These are phyloP conservation scores for Arthromyces matolae DNA, from an alignment of 768 basidiomycete species.

Conservation along the genomic window DNA sequence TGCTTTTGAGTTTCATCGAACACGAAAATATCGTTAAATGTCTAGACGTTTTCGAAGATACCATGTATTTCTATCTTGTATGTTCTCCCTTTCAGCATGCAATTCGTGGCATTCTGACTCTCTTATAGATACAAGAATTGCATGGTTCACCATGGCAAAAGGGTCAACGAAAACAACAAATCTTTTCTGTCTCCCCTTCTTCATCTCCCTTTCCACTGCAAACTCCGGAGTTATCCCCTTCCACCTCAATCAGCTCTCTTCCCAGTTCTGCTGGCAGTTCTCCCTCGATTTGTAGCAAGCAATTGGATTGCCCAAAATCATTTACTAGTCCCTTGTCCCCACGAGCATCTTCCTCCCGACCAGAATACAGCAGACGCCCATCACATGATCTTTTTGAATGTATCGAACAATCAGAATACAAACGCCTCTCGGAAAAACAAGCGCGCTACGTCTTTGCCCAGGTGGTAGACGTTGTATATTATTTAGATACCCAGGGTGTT, in stretches of 20 bases:
- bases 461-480: conserved; percentile 80
- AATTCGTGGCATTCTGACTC: conserved; percentile 2
- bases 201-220: conserved; percentile 29
- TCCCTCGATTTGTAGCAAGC: conserved; percentile 13
- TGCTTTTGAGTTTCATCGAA: conserved; percentile 66
- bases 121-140: conserved; percentile 76
- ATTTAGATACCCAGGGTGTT: conserved; percentile 79
- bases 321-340: conserved; percentile 10
- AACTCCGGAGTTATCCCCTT: conserved; percentile 57
- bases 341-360: conserved; percentile 24
- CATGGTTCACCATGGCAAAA: conserved; percentile 89
- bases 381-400: conserved; percentile 95
- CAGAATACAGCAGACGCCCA: conserved; percentile 60
- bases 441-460: conserved; percentile 84
- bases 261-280: conserved; percentile 43
- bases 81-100: conserved; percentile 24
- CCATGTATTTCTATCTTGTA: conserved; percentile 83
- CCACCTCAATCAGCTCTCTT: conserved; percentile 45
- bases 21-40: conserved; percentile 84
- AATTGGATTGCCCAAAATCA: conserved; percentile 4
- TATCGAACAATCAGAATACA: conserved; percentile 83
- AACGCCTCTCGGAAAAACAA: conserved; percentile 72
- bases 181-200: conserved; percentile 19
- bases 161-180: conserved; percentile 32
- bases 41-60: conserved; percentile 82